Base-by-base conservation (phyloP, 192 early-diverging fungal species). In the Gryganskiella cystojenkinii region DNA sequence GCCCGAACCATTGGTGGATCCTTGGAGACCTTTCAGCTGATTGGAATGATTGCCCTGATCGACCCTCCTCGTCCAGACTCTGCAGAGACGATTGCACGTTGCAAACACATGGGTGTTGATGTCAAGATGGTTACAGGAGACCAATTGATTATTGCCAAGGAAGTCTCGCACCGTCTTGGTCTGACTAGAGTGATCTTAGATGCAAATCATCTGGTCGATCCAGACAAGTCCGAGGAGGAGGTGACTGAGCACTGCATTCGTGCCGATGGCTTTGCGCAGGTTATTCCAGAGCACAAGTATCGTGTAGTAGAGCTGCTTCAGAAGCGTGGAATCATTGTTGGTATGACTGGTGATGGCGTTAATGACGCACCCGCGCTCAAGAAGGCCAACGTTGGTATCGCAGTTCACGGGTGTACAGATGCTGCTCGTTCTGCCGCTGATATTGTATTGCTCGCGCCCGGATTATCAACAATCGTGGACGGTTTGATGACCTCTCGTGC, bases 71-170 rank as follows among this genome's bases (percentile, higher is more conserved):
- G 95, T 22, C 92, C 92, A 28, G 96, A 96, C 82, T 96, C 96
- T 31, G 93, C 85, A 33, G 83, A 89, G 46, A 98, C 96, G 8
- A 96, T 98, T 61, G 68, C 75, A 19, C 91, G 93, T 51, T 97
- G 95, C 83, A 83, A 89, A 51, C 80, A 84, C n/a, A 90, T 95
- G 79, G 96, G 96, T 42, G 91, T 98, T 7, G 88, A 92, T 51
- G 93, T 97, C 64, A 98, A 98, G 83, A 97, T 98, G 96, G 92
- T 98, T 45, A 98, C 96, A 30, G 96, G 96, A 61, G 96, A 98
- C 80, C 95, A 97, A 83, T 81, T 91, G 55, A 95, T 96, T 62
- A 97, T 97, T 84, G 96, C 92, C 70, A 97, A 96, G 80, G 95
- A 94, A 60, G 93, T 98, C 6, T 90, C 94, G 24, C 84, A 83